Evolutionary conservation across 768 basidiomycete genomes (phyloP), one percentile per base, ranked within the genome.

Genomic region (Porpolomopsis calyptriformis): DNA sequence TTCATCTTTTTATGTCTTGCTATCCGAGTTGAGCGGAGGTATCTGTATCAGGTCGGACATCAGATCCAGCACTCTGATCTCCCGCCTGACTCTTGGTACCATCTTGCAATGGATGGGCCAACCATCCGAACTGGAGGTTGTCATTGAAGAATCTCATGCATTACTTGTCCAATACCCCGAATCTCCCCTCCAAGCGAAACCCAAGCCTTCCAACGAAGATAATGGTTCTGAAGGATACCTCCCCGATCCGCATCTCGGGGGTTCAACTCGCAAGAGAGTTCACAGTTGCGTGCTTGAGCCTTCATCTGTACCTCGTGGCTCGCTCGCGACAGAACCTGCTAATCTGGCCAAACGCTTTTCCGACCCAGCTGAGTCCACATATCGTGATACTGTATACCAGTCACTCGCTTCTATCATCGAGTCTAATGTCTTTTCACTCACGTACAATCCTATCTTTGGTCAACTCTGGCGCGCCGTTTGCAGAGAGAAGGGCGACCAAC

Each of bases 381-480:
- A 55, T 49, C 55, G 53, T 19, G 47, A 40, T 12, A 14, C 48
- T 19, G 60, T 59, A 1, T 56, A 57, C 50, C 36, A 49, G 4
- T 54, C 54, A 5, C 52, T 61, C 26, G 44, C 49, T n/a, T 34
- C 45, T 35, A 56, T 61, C 48, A 59, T 61, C 41, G 48, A 48
- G 27, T 47, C 49, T 29, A 60, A 59, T 43, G 59, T 60, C 43
- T 49, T 50, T 27, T 48, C 52, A 11, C 54, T 60, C 44, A 58
- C 56, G 9, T 60, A 58, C 26, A 60, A 60, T 42, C 49, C 58
- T 9, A 45, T 60, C 20, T 60, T 60, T 49, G 59, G 59, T 18
- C 56, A 56, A 45, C 58, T 60, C 14, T 60, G 59, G 59, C 56
- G 59, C 24, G 58, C 60, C 8, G 60, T 61, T 12, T 61, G 58